Base-by-base conservation (phyloP, 768 basidiomycete genomes). In the Imleria badia region DNA sequence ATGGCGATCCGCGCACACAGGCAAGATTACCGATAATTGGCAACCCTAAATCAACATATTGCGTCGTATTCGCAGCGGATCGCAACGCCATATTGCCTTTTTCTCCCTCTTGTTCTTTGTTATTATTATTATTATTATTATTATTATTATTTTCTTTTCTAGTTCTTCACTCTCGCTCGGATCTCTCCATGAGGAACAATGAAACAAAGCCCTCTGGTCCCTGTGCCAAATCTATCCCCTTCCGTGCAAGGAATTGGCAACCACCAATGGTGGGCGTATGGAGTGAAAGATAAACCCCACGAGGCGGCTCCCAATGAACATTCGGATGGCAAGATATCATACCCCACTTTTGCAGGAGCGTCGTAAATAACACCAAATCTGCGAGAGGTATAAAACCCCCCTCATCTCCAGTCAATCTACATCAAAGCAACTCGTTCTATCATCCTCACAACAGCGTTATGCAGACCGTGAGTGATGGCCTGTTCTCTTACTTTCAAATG, bases 381-480 rank as follows among this genome's bases (percentile, higher is more conserved):
- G 26, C 6, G 26, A 4, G 4, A 26, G 6, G 26, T 26, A 26
- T 26, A 26, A 26, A 26, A 26, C 6, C 6, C 6, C 26, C 26
- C 26, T 26, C 26, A n/a, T 3, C 35, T 29, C 48, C 30, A 47
- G 23, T 34, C 19, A 6, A 35, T 30, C 35, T 11, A 48, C 30
- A 38, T 22, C 14, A 23, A 13, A 61, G n/a, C 23, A 53, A 41
- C 36, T 33, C 23, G 8, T 11, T 26, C 34, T 48, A 62, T 49
- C 40, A 56, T n/a, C 26, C 31, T 39, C 30, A 17, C 39, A 38
- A 45, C 3, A 52, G 1, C 48, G 55, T 14, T 38, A 65, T 64
- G 63, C 63, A 64, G 45, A 63, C 56, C 7, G 63, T 66, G 47
- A 54, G 64, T 45, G n/a, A 19, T n/a, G n/a, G 0, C 9, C 17